These are phyloP conservation scores for Epichloe aotearoae DNA, from an alignment of 2,329 filamentous ascomycete genomes.

Conservation along the genomic window DNA sequence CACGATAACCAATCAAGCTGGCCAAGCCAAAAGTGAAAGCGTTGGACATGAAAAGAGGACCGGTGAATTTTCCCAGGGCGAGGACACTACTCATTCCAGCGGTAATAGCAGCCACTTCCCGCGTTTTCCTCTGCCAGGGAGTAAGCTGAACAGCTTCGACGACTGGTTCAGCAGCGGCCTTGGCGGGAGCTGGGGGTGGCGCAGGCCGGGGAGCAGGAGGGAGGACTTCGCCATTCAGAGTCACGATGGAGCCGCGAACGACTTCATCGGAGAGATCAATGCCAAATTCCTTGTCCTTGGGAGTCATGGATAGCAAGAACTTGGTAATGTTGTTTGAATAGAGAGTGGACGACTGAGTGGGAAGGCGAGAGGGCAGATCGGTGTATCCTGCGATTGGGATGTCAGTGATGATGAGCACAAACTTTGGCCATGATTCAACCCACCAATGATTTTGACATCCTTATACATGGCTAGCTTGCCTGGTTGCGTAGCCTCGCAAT, in stretches of 20 bases:
- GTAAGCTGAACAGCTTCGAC: constrained; percentile 52
- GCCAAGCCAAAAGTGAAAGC: constrained; percentile 75
- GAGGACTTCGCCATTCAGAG: constrained; percentile 61
- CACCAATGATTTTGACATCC: constrained; percentile 74
- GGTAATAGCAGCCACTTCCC: constrained; percentile 62
- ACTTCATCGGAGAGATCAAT: constrained; percentile 76
- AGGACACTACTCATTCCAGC: constrained; percentile 65
- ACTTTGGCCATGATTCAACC: constrained; percentile 13
- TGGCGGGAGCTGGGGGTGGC: constrained; percentile 39
- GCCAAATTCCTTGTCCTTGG: constrained; percentile 65
- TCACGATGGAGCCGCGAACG: constrained; percentile 73
- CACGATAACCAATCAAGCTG: constrained; percentile 74
- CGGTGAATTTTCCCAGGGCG: constrained; percentile 66
- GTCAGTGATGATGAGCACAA: neutral
- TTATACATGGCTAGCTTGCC: constrained; percentile 59
- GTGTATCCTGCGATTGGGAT: constrained; percentile 49
- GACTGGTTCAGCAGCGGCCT: constrained; percentile 32
- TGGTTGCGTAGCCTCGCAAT: constrained; percentile 69
- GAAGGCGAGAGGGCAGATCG: constrained; percentile 72
- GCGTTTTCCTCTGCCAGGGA: constrained; percentile 66
- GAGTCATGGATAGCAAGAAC: constrained; percentile 68
- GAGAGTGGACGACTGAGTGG: constrained; percentile 77
- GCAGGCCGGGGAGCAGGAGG: constrained; percentile 61
- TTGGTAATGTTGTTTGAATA: constrained; percentile 95
- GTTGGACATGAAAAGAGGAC: constrained; percentile 78